Evolutionary conservation across 305 asterid genomes (phyloP), one percentile per base, ranked within the genome.

Genomic region (Withania somnifera): DNA sequence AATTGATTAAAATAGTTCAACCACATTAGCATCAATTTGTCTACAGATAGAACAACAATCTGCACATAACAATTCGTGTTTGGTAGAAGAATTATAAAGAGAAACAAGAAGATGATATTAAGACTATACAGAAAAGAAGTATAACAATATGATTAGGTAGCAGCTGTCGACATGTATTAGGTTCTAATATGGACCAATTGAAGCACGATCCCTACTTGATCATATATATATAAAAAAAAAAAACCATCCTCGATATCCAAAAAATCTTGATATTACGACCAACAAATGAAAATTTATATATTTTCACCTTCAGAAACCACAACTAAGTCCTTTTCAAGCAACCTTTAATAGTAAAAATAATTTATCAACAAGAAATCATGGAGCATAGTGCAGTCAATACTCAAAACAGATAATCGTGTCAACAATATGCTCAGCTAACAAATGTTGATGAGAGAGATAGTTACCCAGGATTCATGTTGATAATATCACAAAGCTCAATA

Each of bases 401-500:
- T 54, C 26, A 54, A 54, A 20, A 54, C 64, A 58, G 14, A 58
- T 58, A 24, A 22, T 24, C 36, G 22, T 32, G 20, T 42, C 38
- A 34, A 34, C 38, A 34, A 34, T 34, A 34, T 34, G 40, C 40
- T 36, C 51, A 45, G 51, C 4, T 10, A 50, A n/a, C 17, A 52
- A 52, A 52, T 47, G 13, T 6, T n/a, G 4, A 47, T 47, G 20
- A 30, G 42, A 7, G 7, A 69, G 78, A 69, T 45, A 71, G 38
- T 13, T 92, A 96, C 98, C 98, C 95, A 67, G 97, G 97, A 81
- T 96, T 91, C 86, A 85, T 84, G 85, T 94, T 96, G 52, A 94
- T 89, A 51, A 93, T 84, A 86, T 96, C 99, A 56, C 99, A 96
- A 34, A 96, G 93, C 92, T 96, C 99, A 19, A 96, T 87, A 85